Percentiles rank a stretch among this genome's conserved stretches.
Conservation (phyloP, 768 basidiomycete genomes). For the Xerocomus spinulosus region DNA sequence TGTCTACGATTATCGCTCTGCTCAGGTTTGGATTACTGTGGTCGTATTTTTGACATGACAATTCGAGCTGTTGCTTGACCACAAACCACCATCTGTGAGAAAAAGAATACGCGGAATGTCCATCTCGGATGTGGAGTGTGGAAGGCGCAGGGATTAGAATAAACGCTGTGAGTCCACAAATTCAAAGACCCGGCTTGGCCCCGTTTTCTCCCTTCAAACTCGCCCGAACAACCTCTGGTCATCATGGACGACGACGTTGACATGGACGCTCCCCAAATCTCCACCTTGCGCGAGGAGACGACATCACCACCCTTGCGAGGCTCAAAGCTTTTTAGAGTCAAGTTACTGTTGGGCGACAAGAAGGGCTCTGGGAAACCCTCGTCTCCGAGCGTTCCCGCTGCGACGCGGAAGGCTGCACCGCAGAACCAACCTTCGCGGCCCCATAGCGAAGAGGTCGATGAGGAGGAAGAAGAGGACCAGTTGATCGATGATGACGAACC, state of each 20-base stretch:
- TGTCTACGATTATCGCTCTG: background rate
- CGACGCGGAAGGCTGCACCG: constrained; percentile 18
- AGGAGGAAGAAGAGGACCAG: constrained; percentile 73
- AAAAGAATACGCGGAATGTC: constrained; percentile 6
- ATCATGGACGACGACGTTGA: constrained; percentile 42
- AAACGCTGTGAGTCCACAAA: background rate
- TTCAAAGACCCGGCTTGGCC: background rate
- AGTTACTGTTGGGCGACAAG: constrained; percentile 46
- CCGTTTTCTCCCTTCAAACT: background rate
- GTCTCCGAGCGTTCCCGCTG: constrained; percentile 24
- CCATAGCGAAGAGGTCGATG: constrained; percentile 46
- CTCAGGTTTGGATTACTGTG: background rate
- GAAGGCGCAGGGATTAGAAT: constrained; percentile 1
- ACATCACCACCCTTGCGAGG: constrained; percentile 55
- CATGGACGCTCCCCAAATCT: constrained; percentile 83
- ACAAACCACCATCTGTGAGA: constrained; percentile 12
- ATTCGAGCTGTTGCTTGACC: background rate
- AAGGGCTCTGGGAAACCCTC: constrained; percentile 35
- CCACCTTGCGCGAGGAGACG: constrained; percentile 68
- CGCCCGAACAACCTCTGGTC: background rate
- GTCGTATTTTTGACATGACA: background rate
- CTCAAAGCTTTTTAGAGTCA: constrained; percentile 45
- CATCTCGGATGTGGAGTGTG: background rate
- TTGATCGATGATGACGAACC: constrained; percentile 65
- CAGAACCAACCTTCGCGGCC: constrained; percentile 17